Conservation (phyloP, 2,329 filamentous ascomycete genomes). For the Cytospora chrysosperma region DNA sequence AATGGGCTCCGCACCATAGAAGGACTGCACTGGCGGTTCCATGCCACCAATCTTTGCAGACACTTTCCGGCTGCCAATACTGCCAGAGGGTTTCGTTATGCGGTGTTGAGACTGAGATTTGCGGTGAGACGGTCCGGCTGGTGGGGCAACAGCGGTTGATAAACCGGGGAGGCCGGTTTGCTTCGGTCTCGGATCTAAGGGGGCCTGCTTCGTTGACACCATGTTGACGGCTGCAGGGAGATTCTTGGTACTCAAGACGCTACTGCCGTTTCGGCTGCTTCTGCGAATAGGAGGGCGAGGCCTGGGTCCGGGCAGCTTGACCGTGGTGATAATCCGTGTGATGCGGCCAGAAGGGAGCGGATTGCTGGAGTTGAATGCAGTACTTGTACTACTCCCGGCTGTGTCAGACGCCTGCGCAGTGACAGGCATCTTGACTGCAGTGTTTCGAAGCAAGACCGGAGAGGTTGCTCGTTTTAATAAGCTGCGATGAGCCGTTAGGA, state of each 20-base stretch:
- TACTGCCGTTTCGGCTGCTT: slow-evolving; percentile 16
- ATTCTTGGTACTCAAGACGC: slow-evolving; percentile 24
- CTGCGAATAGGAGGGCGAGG: slow-evolving; percentile 18
- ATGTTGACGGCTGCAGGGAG: slow-evolving; percentile 23
- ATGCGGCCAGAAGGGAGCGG: slow-evolving; percentile 1
- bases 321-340: slow-evolving; percentile 19
- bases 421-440: slow-evolving; percentile 19
- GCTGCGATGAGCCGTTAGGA: neutral
- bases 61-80: slow-evolving; percentile 23
- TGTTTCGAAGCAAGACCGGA: slow-evolving; percentile 14
- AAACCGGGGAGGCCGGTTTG: slow-evolving; percentile 2
- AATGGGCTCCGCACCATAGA: slow-evolving; percentile 57
- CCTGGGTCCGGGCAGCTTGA: slow-evolving; percentile 19
- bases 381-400: slow-evolving; percentile 4
- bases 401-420: slow-evolving; percentile 19
- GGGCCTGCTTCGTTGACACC: slow-evolving; percentile 21
- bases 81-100: slow-evolving; percentile 20
- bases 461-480: slow-evolving; percentile 8
- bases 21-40: slow-evolving; percentile 53
- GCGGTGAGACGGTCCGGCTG: slow-evolving; percentile 17
- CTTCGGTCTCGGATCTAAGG: slow-evolving; percentile 16
- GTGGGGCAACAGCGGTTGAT: slow-evolving; percentile 5
- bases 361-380: neutral
- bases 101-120: slow-evolving; percentile 23
- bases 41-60: slow-evolving; percentile 36